phyloP scores from a whole-genome alignment of 2,329 filamentous ascomycete species.

The Dactylellina cionopaga region DNA sequence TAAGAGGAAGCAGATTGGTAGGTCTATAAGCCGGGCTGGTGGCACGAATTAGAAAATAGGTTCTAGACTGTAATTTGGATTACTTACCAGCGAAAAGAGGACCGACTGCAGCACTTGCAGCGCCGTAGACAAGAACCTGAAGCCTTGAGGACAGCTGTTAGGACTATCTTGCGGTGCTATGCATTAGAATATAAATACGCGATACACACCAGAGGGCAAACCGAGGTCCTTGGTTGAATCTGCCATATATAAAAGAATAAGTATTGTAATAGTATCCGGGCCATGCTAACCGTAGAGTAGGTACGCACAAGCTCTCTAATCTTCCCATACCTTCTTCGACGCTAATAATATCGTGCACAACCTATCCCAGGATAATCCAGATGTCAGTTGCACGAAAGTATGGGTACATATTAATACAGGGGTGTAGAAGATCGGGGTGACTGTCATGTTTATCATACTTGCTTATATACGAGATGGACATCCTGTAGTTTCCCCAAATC shows the following conservation, averaged over 20 bases:
- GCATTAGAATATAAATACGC: no score
- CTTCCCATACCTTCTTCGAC: conserved; percentile 75
- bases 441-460: conserved; percentile 58
- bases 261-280: no score
- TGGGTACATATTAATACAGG: no score
- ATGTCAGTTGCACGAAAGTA: not conserved
- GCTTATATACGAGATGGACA: conserved; percentile 80
- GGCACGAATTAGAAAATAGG: not conserved
- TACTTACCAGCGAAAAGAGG: conserved; percentile 75
- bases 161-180: no score
- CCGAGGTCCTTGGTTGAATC: conserved; percentile 29
- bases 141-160: conserved; percentile 7
- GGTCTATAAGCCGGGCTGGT: conserved; percentile 76
- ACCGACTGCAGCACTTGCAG: conserved; percentile 79
- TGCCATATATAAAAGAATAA: not conserved
- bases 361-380: conserved; percentile 57
- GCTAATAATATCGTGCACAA: conserved; percentile 79
- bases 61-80: not conserved
- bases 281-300: not conserved
- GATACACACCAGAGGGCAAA: conserved; percentile 45
- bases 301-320: conserved; percentile 64
- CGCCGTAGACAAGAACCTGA: conserved; percentile 75
- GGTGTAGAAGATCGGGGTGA: not conserved
- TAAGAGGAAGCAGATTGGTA: conserved; percentile 79
- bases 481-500: conserved; percentile 79